Evolutionary conservation across 345 rosid genomes (phyloP), one percentile per base, ranked within the genome.

Genomic region (Murraya paniculata): DNA sequence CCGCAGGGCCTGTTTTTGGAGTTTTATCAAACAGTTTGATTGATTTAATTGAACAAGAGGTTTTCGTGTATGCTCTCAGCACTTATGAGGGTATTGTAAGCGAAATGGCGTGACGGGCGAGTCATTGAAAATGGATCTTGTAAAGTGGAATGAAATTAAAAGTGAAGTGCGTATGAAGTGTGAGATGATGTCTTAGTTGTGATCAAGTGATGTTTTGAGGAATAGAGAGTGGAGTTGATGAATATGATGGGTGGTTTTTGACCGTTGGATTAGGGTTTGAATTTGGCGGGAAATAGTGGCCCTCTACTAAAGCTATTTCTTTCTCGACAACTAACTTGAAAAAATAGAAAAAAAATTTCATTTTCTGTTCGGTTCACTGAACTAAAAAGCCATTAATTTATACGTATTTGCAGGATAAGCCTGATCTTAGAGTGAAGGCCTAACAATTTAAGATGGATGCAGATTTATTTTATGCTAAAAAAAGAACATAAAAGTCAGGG

Each of bases 211-310:
- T 45, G 79, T 68, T 79, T 80, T 80, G 77, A 80, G 73, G 64
- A 82, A 39, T 22, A 80, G 79, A 55, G 80, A 68, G 58, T 77
- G 80, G 72, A 84, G 82, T 69, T 75, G 82, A 33, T 53, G 82
- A 68, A 81, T 80, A 61, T 81, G 72, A 13, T 14, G 6, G 45
- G 73, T 55, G 41, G 76, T 78, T 33, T 64, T 79, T 53, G 82
- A 57, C 48, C 73, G 84, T 64, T 60, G 82, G 66, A 66, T 27
- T 66, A 84, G 67, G 69, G 53, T 6, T 41, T 79, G 72, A 69
- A 84, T 67, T 70, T 75, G 84, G 80, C 78, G 78, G 82, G 57
- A 75, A 27, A 58, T 53, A 82, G 81, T 72, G 24, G 24, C 36
- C 19, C 7, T 24, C 11, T 10, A 68, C 55, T 2, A 38, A 38